Evolutionary conservation across 129 eudicot genomes (phyloP).

Genomic region (Ambrosia artemisiifolia): DNA sequence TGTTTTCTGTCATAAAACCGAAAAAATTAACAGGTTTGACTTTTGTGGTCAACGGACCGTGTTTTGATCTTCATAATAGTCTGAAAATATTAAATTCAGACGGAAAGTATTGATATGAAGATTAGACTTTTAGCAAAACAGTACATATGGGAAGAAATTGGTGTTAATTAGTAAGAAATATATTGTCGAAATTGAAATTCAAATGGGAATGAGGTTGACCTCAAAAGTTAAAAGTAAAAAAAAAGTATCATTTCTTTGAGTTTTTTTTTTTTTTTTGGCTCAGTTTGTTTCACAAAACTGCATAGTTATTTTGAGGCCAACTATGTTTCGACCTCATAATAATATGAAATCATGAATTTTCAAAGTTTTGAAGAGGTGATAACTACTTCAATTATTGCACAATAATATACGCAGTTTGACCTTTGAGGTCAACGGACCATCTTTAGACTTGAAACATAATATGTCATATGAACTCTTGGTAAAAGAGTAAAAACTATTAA

Average conservation of each 20-base stretch:
- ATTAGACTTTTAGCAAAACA: neutral
- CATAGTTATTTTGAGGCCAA: neutral
- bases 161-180: neutral
- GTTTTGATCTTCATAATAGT: too few relatives aligned
- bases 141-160: neutral
- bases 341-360: neutral
- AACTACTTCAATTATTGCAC: neutral
- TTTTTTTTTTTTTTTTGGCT: too few relatives aligned
- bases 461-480: too few relatives aligned
- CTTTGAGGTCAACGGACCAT: too few relatives aligned
- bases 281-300: neutral
- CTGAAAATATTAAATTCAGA: too few relatives aligned
- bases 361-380: neutral
- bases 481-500: too few relatives aligned
- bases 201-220: neutral
- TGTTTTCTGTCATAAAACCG: conserved; percentile 36
- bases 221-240: neutral
- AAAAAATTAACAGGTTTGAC: neutral
- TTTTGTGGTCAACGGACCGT: neutral
- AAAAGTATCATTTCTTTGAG: too few relatives aligned
- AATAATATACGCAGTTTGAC: too few relatives aligned
- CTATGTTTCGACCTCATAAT: neutral
- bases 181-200: neutral
- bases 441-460: too few relatives aligned
- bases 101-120: too few relatives aligned